Base-by-base conservation (phyloP, 257 asterid species). In the Craterostigma plantagineum region DNA sequence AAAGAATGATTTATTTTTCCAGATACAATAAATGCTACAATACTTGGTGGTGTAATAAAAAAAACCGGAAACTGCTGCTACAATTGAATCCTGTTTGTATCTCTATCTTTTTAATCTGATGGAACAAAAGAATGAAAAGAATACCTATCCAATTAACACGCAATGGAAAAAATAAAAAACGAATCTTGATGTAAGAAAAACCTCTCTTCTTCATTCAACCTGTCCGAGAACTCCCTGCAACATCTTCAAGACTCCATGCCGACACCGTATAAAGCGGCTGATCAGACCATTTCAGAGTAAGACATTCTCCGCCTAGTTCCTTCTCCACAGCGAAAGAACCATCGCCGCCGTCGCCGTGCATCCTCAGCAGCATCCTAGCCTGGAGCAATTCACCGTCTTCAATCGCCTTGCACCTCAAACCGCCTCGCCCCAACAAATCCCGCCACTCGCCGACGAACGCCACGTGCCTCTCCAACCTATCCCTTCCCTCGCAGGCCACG, bases 391-490 rank as follows among this genome's bases (percentile, higher is more conserved):
- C 94, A 62, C 92, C 69, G 27, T 83, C 92, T 2, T 55, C 39
- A 4, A 67, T 58, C 11, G 68, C 79, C 23, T 51, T 17, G 57
- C 72, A 45, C 12, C 74, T 45, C 46, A 76, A 83, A 10, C 92
- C 83, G 0, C 77, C 91, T 49, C 58, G 68, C 63, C 70, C 91
- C 91, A 83, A 76, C 69, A 68, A 10, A 62, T 56, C 49, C 34
- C 27, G 53, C 98, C 98, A 90, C 60, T 52, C 68, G 18, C 45
- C 64, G 10, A 72, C 64, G 10, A 72, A 77, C 9, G 46, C 37
- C 37, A 69, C 76, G 46, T 90, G 98, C 60, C 98, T 75, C 51
- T 90, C 95, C 1, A 37, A 33, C 64, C 98, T 72, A 12, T 76
- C 92, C 11, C 70, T 58, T 16, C 98, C 98, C 54, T 90, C 98